Base-by-base conservation (phyloP, 257 asterid species). In the Solanum rostratum region DNA sequence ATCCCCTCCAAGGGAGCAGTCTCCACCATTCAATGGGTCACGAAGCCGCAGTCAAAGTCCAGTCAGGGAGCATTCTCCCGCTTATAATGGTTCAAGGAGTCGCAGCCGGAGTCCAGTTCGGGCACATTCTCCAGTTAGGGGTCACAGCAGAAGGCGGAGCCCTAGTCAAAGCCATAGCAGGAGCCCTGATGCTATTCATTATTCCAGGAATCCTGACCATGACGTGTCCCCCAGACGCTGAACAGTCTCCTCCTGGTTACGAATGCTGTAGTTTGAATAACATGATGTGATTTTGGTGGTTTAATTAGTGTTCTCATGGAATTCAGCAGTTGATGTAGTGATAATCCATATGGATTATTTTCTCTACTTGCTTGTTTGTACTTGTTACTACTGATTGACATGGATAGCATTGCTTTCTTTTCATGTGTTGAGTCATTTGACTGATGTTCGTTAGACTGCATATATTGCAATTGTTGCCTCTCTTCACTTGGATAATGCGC, bases 11-110 rank as follows among this genome's bases (percentile, higher is more conserved):
- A 88, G 82, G 82, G 91, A 71, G 53, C 88, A 29, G 29, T 79
- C 89, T 79, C 88, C 87, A 29, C 81, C 86, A 5, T 30, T 65
- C 11, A 87, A 88, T 11, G 92, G 90, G 18, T 90, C 89, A 27
- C 87, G 93, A 86, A 88, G 86, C 80, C 91, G 55, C 76, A 88
- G 91, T 55, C 90, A 84, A 54, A 91, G 95, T 14, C 97, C 98
- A 3, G 87, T 79, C 39, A 86, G 87, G 11, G 94, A 83, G 10
- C 93, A 50, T 13, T 90, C 94, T 68, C 97, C 97, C 0, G 90
- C 93, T 1, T 87, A 84, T 7, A 73, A 73, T 76, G 82, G 82
- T 30, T 88, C 90, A 50, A 89, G 97, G 90, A 89, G 90, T 50
- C 90, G 74, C 74, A 89, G 93, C 84, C 92, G 86, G 55, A 93